Percentiles rank a stretch among this genome's conserved stretches.
Evolutionary conservation across 192 early-diverging fungal genomes (phyloP).

Genomic region (Geranomyces michiganensis): DNA sequence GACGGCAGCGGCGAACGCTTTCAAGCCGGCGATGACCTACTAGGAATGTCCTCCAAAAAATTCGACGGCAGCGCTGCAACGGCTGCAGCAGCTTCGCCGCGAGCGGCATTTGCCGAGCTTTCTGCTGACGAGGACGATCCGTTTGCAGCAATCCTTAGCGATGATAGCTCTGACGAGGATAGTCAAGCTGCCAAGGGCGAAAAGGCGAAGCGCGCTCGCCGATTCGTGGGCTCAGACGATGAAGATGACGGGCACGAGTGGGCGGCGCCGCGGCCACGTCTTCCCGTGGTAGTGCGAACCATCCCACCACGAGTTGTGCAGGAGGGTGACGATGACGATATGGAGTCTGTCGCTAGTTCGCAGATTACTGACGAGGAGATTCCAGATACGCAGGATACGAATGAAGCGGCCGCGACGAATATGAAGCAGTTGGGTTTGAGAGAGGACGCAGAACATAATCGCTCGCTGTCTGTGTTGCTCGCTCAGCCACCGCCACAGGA

Average conservation of each 20-base stretch:
- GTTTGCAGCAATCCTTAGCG: conserved; percentile 21
- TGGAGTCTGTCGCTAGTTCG: background rate
- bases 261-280: background rate
- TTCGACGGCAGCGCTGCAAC: background rate
- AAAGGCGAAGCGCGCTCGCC: background rate
- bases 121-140: conserved; percentile 3
- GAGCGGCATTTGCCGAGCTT: no score
- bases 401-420: background rate
- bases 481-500: conserved; percentile 10
- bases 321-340: conserved; percentile 9
- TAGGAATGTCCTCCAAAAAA: background rate
- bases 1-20: background rate
- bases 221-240: background rate
- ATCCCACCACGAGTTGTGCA: conserved; percentile 6
- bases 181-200: background rate
- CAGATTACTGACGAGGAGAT: conserved; percentile 9
- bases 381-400: background rate
- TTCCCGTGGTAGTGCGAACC: background rate
- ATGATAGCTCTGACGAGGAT: conserved; percentile 21
- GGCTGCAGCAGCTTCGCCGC: background rate
- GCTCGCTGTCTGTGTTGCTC: background rate
- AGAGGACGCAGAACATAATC: background rate
- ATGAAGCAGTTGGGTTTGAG: background rate
- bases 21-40: conserved; percentile 9
- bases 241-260: no score